A percentile compares a stretch with the other conserved stretches of the same genome.
Conservation (phyloP, 306 rosid species). For the Hippophae rhamnoides region DNA sequence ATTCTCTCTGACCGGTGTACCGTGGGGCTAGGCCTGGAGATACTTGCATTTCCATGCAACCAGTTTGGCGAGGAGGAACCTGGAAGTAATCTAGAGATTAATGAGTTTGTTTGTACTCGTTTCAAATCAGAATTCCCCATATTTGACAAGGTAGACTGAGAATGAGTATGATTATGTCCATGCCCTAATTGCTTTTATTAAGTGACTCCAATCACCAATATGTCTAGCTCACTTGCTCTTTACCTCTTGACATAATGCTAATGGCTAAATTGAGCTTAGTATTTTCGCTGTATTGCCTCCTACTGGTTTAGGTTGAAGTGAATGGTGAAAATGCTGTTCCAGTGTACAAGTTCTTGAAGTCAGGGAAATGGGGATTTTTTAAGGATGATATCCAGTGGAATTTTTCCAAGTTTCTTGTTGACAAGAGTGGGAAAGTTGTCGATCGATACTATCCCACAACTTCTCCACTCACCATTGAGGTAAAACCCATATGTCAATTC, state of each 20-base stretch:
- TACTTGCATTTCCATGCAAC: conserved; percentile 85
- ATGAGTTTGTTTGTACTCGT: conserved; percentile 69
- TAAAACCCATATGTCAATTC: conserved; percentile 2
- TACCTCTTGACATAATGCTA: too few relatives aligned
- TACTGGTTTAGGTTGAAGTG: too few relatives aligned
- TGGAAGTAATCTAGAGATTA: conserved; percentile 68
- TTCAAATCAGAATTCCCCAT: conserved; percentile 82
- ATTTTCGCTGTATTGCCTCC: too few relatives aligned
- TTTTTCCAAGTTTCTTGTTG: conserved; percentile 82
- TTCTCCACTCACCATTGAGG: conserved; percentile 93
- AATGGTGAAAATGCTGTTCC: conserved; percentile 67
- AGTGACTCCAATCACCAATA: too few relatives aligned
- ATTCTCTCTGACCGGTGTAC: not conserved
- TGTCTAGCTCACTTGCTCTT: too few relatives aligned
- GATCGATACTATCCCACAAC: conserved; percentile 96
- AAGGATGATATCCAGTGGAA: conserved; percentile 86
- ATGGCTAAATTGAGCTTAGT: too few relatives aligned
- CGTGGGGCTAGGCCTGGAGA: conserved; percentile 47
- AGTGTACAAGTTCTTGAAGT: conserved; percentile 68
- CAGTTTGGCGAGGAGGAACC: conserved; percentile 86
- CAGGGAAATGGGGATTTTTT: conserved; percentile 84
- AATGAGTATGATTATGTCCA: too few relatives aligned
- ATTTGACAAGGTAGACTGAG: conserved; percentile 57
- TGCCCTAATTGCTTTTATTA: too few relatives aligned
- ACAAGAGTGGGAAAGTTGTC: conserved; percentile 77